Evolutionary conservation across 177 flowering plant genomes (phyloP).

Genomic region (Vitis hybrid): DNA sequence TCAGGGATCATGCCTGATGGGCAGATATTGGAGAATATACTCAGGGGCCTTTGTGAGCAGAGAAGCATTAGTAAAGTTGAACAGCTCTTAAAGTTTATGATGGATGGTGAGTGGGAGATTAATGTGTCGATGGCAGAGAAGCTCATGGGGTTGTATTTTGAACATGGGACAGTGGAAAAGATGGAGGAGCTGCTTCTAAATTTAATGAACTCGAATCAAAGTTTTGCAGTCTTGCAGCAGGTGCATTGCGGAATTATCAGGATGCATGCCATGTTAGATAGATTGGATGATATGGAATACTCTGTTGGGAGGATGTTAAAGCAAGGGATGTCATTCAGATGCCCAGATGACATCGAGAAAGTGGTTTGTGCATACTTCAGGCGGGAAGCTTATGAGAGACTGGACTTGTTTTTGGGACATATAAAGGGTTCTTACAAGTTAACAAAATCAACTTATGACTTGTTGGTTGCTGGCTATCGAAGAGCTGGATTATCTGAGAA

Average conservation of each 20-base stretch:
- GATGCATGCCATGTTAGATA: slow-evolving; percentile 37
- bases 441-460: slow-evolving; percentile 37
- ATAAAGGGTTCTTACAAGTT: slow-evolving; percentile 33
- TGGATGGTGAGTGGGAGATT: slow-evolving; percentile 28
- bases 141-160: slow-evolving; percentile 26
- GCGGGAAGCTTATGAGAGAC: slow-evolving; percentile 45
- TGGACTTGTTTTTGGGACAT: slow-evolving; percentile 46
- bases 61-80: slow-evolving; percentile 21
- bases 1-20: slow-evolving; percentile 32
- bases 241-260: slow-evolving; percentile 38
- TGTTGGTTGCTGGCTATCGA: slow-evolving; percentile 48
- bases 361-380: slow-evolving; percentile 50
- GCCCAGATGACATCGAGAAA: slow-evolving; percentile 43
- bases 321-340: slow-evolving; percentile 36
- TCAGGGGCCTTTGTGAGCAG: slow-evolving; percentile 33
- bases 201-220: slow-evolving; percentile 19
- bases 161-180: slow-evolving; percentile 33
- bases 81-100: slow-evolving; percentile 26
- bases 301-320: slow-evolving; percentile 54
- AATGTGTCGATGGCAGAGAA: slow-evolving; percentile 24
- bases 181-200: slow-evolving; percentile 38
- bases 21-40: slow-evolving; percentile 32
- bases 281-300: slow-evolving; percentile 51
- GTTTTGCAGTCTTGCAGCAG: slow-evolving; percentile 20
- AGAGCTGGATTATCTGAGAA: slow-evolving; percentile 42